Percentiles rank a stretch among this genome's conserved stretches.
phyloP scores from a whole-genome alignment of 225 moss, liverwort and hornwort genomes.

The Asterella californica region DNA sequence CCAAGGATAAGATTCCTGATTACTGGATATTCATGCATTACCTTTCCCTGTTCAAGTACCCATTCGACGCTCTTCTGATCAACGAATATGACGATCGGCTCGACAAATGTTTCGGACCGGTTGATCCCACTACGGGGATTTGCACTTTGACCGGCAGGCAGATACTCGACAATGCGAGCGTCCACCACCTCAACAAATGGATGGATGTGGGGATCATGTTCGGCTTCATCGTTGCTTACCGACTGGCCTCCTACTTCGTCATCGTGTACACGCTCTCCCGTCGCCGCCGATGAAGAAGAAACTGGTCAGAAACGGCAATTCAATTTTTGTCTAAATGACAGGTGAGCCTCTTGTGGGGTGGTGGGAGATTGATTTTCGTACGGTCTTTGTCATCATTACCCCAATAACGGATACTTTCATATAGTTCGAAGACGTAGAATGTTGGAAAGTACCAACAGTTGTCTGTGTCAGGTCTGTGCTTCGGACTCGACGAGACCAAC shows the following conservation, averaged over 20 bases:
- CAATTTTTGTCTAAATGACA: background rate
- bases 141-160: slow-evolving; percentile 55
- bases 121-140: background rate
- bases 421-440: background rate
- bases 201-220: slow-evolving; percentile 56
- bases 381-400: background rate
- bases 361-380: background rate
- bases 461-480: background rate
- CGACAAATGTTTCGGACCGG: slow-evolving; percentile 48
- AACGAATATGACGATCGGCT: slow-evolving; percentile 61
- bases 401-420: background rate
- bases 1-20: slow-evolving; percentile 66
- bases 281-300: slow-evolving; percentile 28
- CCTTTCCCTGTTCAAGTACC: slow-evolving; percentile 70
- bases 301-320: background rate
- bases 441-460: background rate
- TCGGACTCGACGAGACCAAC: background rate
- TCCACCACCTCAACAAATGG: slow-evolving; percentile 58
- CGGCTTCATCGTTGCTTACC: slow-evolving; percentile 46
- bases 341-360: background rate
- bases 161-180: slow-evolving; percentile 43
- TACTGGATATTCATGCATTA: slow-evolving; percentile 71
- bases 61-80: slow-evolving; percentile 65
- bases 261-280: slow-evolving; percentile 53
- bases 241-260: slow-evolving; percentile 52